Percentiles rank a stretch among this genome's conserved stretches.
Conservation (phyloP, 108 stramenopile genomes). For the Seminavis robusta region DNA sequence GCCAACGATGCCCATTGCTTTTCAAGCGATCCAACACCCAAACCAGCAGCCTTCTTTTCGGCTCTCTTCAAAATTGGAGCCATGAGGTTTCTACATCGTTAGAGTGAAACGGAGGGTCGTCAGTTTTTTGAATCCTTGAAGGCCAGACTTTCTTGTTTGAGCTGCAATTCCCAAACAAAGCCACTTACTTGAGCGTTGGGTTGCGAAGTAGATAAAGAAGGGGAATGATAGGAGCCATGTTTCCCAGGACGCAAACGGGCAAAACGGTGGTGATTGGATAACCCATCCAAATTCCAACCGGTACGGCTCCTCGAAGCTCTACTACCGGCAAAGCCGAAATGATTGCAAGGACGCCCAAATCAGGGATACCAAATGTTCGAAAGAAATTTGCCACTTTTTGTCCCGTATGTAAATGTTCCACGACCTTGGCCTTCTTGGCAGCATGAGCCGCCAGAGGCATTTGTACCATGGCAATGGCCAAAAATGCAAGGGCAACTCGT, state of each 20-base stretch:
- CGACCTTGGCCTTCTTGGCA: conserved; percentile 15
- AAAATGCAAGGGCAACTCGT: not conserved
- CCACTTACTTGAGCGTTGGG: conserved; percentile 58
- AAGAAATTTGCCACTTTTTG: conserved; percentile 87
- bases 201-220: conserved; percentile 76
- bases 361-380: conserved; percentile 77
- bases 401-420: conserved; percentile 74
- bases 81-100: conserved; percentile 60
- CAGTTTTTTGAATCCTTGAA: too few relatives aligned
- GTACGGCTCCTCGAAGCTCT: conserved; percentile 90
- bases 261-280: conserved; percentile 78
- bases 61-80: conserved; percentile 73
- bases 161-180: too few relatives aligned
- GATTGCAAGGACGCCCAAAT: conserved; percentile 79
- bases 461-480: conserved; percentile 1
- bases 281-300: conserved; percentile 91
- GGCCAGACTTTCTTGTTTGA: too few relatives aligned
- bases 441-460: conserved; percentile 20
- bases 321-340: conserved; percentile 95
- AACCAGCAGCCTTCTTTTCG: conserved; percentile 73
- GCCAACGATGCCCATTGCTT: conserved; percentile 90
- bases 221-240: conserved; percentile 89
- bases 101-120: too few relatives aligned
- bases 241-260: conserved; percentile 87
- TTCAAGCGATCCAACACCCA: conserved; percentile 76